phyloP scores from a whole-genome alignment of 768 basidiomycete species.

The Boletus rubescentipes region DNA sequence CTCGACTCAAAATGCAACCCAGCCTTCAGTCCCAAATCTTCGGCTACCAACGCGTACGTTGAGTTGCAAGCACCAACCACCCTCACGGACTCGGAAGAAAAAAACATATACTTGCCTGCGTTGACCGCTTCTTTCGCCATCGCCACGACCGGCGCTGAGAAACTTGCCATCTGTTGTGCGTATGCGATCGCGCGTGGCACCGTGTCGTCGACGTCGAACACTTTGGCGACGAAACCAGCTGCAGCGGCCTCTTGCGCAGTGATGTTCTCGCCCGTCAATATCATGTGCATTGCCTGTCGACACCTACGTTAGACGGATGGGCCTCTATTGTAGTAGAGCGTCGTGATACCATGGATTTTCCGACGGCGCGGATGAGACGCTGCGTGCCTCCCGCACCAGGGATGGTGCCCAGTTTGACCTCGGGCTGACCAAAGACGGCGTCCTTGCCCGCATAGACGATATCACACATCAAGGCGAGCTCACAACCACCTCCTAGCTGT shows the following conservation, averaged over 20 bases:
- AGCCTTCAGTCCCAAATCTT: conserved; percentile 44
- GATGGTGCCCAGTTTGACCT: conserved; percentile 92
- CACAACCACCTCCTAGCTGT: conserved; percentile 95
- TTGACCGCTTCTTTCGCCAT: conserved; percentile 55
- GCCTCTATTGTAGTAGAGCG: not conserved
- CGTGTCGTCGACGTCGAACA: conserved; percentile 41
- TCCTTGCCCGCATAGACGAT: conserved; percentile 86
- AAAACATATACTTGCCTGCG: conserved; percentile 34
- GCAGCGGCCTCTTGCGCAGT: conserved; percentile 44
- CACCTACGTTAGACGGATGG: not conserved
- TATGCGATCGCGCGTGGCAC: conserved; percentile 44
- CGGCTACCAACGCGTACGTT: conserved; percentile 30
- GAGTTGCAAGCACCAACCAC: not conserved
- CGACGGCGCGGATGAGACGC: conserved; percentile 78
- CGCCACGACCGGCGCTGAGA: conserved; percentile 30
- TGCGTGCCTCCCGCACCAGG: conserved; percentile 95
- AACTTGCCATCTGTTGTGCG: conserved; percentile 35
- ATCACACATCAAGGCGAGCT: conserved; percentile 95
- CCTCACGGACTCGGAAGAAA: not conserved
- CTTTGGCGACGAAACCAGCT: conserved; percentile 48
- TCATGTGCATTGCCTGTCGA: conserved; percentile 53
- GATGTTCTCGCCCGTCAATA: conserved; percentile 49
- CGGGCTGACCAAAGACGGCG: conserved; percentile 92
- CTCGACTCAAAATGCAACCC: conserved; percentile 48
- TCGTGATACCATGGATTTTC: conserved; percentile 58